Evolutionary conservation across 352 stramenopile genomes (phyloP), one percentile per base, ranked within the genome.

Genomic region (Blastocystis sp.): DNA sequence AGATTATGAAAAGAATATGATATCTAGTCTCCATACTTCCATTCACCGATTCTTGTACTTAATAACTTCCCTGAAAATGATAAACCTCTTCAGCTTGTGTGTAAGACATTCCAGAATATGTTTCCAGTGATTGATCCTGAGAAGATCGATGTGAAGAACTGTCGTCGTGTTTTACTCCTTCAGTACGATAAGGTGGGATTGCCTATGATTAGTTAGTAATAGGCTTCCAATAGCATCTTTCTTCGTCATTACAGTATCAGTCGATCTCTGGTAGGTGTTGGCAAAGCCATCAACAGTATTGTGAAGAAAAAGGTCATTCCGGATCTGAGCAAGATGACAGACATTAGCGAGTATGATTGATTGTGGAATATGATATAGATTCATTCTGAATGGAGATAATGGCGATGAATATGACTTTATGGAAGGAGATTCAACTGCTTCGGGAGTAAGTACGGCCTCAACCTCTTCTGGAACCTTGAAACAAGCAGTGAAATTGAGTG

Each of bases 61-160:
- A 98, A 98, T 91, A 99, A 98, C 90, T 99, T 99, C 90, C 96
- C 93, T 59, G 92, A 95, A 89, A 90, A 89, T 0, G 89, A 93
- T 57, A 88, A 88, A 21, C 88, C 89, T 24, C 91, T 90, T 32
- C 90, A 95, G 91, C 89, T 99, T 5, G 96, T 98, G 93, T 95
- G 96, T 83, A 95, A 98, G 88, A 98, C 95, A n/a, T 98, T 99
- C 90, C 95, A 98, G 90, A 97, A 98, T 89, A 97, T 99, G 95
- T 99, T 98, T 88, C 95, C 95, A 46, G 92, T 95, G 1, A 98
- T 98, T 88, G 96, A 99, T 90, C 95, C 98, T 52, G 92, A 95
- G 58, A 97, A 92, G 1, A 94, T 99, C n/a, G 92, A 94, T 89
- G 92, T 98, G n/a, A 90, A 91, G 43, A 94, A 98, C 52, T 98